A percentile compares a stretch with the other conserved stretches of the same genome.
phyloP scores from a whole-genome alignment of 1,139 yeast species.

The Candida smagusa region DNA sequence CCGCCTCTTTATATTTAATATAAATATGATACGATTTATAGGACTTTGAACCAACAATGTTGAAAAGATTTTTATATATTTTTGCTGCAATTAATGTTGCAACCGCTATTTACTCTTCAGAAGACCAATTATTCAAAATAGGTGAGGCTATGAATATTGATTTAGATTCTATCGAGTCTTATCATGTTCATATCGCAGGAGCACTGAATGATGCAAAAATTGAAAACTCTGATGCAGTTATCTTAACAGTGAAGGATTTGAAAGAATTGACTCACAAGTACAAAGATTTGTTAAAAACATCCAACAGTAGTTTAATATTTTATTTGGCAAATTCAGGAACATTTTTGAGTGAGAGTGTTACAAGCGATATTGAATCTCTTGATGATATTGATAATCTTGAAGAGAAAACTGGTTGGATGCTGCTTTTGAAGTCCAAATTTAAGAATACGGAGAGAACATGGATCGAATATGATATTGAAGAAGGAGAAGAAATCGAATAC shows the following conservation, averaged over 20 bases:
- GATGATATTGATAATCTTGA: conserved; percentile 1
- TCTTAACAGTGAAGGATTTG: conserved; percentile 1
- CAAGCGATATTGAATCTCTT: conserved; percentile 1
- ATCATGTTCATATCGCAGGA: no score
- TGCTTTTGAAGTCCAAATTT: neutral
- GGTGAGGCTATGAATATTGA: no score
- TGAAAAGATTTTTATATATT: neutral
- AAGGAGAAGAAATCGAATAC: conserved; percentile 8
- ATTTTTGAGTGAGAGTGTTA: conserved; percentile 1
- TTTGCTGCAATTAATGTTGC: neutral
- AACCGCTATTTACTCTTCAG: neutral
- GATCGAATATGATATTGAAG: conserved; percentile 2
- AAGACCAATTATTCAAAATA: no score
- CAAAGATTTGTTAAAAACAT: conserved; percentile 1
- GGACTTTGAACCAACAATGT: neutral
- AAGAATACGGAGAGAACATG: neutral
- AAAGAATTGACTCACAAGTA: conserved; percentile 1
- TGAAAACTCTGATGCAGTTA: no score
- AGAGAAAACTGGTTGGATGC: neutral
- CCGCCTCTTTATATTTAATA: neutral
- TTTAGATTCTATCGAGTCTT: no score
- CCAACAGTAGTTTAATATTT: conserved; percentile 5
- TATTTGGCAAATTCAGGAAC: conserved; percentile 6
- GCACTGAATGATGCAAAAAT: no score
- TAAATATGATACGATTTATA: neutral